These are phyloP conservation scores for Geotrichum fermentans DNA, from an alignment of 1,139 yeast species.

Conservation along the genomic window DNA sequence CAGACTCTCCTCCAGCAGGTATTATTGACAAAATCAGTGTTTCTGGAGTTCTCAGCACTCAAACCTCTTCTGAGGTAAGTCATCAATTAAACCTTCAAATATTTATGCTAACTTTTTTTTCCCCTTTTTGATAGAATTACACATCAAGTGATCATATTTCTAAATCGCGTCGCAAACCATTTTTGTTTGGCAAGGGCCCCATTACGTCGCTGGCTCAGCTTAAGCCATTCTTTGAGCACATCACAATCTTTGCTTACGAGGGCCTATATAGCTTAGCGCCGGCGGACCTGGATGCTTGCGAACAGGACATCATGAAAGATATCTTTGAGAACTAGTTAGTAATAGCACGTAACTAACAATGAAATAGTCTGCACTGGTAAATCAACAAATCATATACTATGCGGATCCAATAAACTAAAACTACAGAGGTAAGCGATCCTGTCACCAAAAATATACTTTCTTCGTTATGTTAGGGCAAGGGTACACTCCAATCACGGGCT, in stretches of 20 bases:
- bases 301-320: slow-evolving; percentile 54
- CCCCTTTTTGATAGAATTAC: too few species aligned
- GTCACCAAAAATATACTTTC: too few species aligned
- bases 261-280: slow-evolving; percentile 54
- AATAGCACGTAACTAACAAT: too few species aligned
- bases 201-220: slow-evolving; percentile 43
- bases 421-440: too few species aligned
- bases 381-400: too few species aligned
- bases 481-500: too few species aligned
- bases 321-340: slow-evolving; percentile 39
- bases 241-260: slow-evolving; percentile 71
- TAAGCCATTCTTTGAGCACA: slow-evolving; percentile 62
- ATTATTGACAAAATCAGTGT: slow-evolving; percentile 38
- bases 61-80: slow-evolving; percentile 24
- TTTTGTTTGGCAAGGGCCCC: slow-evolving; percentile 12
- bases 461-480: too few species aligned
- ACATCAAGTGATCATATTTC: background rate
- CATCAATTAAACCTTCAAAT: too few species aligned
- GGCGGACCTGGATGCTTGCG: slow-evolving; percentile 49
- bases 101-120: too few species aligned
- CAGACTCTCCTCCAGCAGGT: slow-evolving; percentile 39
- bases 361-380: too few species aligned
- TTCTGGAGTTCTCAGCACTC: slow-evolving; percentile 24
- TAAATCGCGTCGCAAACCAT: slow-evolving; percentile 16
- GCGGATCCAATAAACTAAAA: too few species aligned